phyloP scores from a whole-genome alignment of 2,329 filamentous ascomycete genomes.

The Trichophyton benhamiae region DNA sequence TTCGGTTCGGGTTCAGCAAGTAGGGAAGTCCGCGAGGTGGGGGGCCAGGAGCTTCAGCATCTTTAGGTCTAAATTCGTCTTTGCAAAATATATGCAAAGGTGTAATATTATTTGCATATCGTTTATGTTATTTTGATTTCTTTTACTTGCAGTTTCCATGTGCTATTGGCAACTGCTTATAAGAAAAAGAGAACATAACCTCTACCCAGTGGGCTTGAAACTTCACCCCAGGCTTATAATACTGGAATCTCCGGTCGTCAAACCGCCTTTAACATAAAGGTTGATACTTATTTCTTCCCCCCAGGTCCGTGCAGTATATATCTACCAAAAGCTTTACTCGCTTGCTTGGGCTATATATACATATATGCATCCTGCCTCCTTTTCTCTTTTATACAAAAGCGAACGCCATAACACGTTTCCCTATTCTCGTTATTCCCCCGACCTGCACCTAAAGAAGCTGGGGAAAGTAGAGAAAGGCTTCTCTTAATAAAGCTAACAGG shows the following conservation, averaged over 20 bases:
- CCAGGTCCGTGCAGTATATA: not conserved
- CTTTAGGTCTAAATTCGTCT: not conserved
- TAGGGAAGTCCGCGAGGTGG: not conserved
- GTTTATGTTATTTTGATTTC: not conserved
- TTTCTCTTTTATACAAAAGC: not conserved
- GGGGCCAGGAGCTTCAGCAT: not conserved
- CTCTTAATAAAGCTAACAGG: not conserved
- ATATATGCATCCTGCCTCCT: not conserved
- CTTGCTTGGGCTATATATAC: not conserved
- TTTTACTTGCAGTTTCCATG: not conserved
- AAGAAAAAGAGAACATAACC: not conserved
- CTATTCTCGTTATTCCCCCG: not conserved
- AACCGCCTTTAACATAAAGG: not conserved
- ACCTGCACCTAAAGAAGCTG: too few relatives aligned
- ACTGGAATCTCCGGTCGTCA: not conserved
- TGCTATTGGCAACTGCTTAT: not conserved
- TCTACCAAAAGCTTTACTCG: not conserved
- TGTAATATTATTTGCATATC: not conserved
- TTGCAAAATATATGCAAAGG: slow-evolving; percentile 1
- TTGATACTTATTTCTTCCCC: not conserved
- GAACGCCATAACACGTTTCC: not conserved
- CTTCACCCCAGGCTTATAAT: not conserved
- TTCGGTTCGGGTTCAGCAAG: not conserved
- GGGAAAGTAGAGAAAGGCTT: not conserved
- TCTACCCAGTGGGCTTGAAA: not conserved